These are phyloP conservation scores for Calocybe indica DNA, from an alignment of 768 basidiomycete genomes.

Conservation along the genomic window DNA sequence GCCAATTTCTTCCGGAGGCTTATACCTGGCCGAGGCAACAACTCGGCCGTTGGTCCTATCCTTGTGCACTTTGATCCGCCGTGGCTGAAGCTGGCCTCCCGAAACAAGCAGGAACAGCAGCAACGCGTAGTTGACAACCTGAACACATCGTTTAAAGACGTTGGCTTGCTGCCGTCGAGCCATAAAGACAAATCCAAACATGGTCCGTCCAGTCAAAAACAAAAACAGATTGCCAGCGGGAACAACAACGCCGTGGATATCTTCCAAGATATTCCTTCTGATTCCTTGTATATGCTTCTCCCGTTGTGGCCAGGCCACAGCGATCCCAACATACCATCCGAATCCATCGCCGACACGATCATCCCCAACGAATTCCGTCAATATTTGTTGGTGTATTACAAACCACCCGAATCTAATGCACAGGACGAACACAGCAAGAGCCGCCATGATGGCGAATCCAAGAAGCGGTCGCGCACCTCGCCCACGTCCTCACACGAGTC, in stretches of 20 bases:
- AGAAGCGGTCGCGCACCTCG: constrained; percentile 37
- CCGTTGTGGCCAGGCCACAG: constrained; percentile 82
- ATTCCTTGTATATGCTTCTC: constrained; percentile 76
- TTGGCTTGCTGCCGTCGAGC: constrained; percentile 64
- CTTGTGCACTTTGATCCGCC: constrained; percentile 31
- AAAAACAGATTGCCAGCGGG: constrained; percentile 20
- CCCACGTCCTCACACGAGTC: constrained; percentile 32
- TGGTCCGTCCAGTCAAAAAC: constrained; percentile 16
- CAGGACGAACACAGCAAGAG: constrained; percentile 22
- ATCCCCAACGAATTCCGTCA: constrained; percentile 49
- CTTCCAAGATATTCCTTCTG: constrained; percentile 57
- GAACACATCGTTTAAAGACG: constrained; percentile 73
- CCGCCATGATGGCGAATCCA: constrained; percentile 24
- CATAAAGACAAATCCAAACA: constrained; percentile 22
- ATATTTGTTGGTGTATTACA: constrained; percentile 80
- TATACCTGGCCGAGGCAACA: constrained; percentile 12
- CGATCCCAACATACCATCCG: constrained; percentile 32
- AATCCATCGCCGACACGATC: constrained; percentile 25
- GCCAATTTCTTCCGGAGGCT: constrained; percentile 16
- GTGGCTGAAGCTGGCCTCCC: constrained; percentile 64
- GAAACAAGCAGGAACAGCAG: constrained; percentile 61
- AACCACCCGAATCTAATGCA: constrained; percentile 18
- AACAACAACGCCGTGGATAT: constrained; percentile 30
- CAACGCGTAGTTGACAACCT: constrained; percentile 65
- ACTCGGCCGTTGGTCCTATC: constrained; percentile 10